These are phyloP conservation scores for Penicillium sp. DNA, from an alignment of 2,329 filamentous ascomycete species.

Conservation along the genomic window DNA sequence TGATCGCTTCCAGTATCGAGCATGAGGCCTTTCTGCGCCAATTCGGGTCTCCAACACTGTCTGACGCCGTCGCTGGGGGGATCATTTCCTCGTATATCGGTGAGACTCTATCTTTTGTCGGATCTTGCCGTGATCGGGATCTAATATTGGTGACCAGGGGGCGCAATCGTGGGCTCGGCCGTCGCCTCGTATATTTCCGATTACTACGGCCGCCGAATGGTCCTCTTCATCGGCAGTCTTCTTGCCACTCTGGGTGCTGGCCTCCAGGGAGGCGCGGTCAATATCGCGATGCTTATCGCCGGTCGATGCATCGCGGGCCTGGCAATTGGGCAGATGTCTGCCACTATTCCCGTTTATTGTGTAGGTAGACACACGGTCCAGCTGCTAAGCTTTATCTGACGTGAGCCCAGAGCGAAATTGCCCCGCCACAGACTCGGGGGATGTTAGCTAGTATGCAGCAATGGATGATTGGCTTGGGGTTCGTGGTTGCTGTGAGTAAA, in stretches of 20 bases:
- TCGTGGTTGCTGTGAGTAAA: slow-evolving; percentile 40
- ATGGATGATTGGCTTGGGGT: slow-evolving; percentile 48
- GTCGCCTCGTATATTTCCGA: slow-evolving; percentile 36
- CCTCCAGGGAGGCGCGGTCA: slow-evolving; percentile 38
- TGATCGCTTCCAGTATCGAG: slow-evolving; percentile 39
- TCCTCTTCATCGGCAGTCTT: slow-evolving; percentile 36
- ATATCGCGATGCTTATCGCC: slow-evolving; percentile 48
- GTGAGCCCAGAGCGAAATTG: slow-evolving; percentile 36
- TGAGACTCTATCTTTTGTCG: neutral
- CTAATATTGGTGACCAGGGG: slow-evolving; percentile 27
- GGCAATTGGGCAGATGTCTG: slow-evolving; percentile 50
- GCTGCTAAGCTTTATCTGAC: slow-evolving; percentile 5
- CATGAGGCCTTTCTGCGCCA: slow-evolving; percentile 32
- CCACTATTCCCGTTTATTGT: slow-evolving; percentile 49
- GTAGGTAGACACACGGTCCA: slow-evolving; percentile 19
- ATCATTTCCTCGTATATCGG: slow-evolving; percentile 44
- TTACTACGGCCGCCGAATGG: slow-evolving; percentile 30
- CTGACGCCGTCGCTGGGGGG: slow-evolving; percentile 36
- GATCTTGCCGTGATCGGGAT: neutral
- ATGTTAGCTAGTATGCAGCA: slow-evolving; percentile 44
- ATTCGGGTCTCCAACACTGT: slow-evolving; percentile 29
- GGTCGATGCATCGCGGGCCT: slow-evolving; percentile 52
- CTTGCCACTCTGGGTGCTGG: slow-evolving; percentile 35
- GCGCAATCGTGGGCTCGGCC: slow-evolving; percentile 40
- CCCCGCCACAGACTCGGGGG: slow-evolving; percentile 40